A percentile compares a stretch with the other conserved stretches of the same genome.
phyloP scores from a whole-genome alignment of 331 rosid species.

The Phaseolus coccineus region DNA sequence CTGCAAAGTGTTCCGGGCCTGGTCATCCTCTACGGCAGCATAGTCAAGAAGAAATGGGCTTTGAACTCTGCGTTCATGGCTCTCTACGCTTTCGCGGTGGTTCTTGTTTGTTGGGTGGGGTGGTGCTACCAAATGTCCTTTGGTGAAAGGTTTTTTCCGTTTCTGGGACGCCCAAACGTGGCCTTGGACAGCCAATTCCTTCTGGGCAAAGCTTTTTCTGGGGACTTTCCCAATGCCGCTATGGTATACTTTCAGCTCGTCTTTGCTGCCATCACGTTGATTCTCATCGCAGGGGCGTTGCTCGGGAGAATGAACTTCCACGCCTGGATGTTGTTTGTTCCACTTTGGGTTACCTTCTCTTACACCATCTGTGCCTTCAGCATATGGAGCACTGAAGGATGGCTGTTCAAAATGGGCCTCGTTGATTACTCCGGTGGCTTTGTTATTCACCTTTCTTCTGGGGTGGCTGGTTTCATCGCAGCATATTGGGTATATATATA shows the following conservation, averaged over 20 bases:
- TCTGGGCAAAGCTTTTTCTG: not conserved
- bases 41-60: constrained; percentile 64
- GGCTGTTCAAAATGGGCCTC: constrained; percentile 46
- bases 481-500: constrained; percentile 41
- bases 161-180: constrained; percentile 50
- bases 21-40: constrained; percentile 60
- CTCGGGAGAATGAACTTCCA: constrained; percentile 57
- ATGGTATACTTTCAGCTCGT: constrained; percentile 58
- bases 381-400: constrained; percentile 45
- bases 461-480: constrained; percentile 58
- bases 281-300: constrained; percentile 57
- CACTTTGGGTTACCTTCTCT: constrained; percentile 55
- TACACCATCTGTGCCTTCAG: constrained; percentile 55
- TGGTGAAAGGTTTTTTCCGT: constrained; percentile 18
- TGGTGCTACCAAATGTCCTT: constrained; percentile 58
- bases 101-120: constrained; percentile 54
- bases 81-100: constrained; percentile 55
- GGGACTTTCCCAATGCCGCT: constrained; percentile 46
- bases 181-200: constrained; percentile 40
- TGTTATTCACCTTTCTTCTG: constrained; percentile 56
- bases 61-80: constrained; percentile 66
- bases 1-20: constrained; percentile 62
- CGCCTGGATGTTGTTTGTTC: constrained; percentile 63
- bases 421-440: constrained; percentile 58
- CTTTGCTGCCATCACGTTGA: constrained; percentile 59